These are phyloP conservation scores for Stipa capillata DNA, from an alignment of 176 grass and related monocot genomes.

Conservation along the genomic window DNA sequence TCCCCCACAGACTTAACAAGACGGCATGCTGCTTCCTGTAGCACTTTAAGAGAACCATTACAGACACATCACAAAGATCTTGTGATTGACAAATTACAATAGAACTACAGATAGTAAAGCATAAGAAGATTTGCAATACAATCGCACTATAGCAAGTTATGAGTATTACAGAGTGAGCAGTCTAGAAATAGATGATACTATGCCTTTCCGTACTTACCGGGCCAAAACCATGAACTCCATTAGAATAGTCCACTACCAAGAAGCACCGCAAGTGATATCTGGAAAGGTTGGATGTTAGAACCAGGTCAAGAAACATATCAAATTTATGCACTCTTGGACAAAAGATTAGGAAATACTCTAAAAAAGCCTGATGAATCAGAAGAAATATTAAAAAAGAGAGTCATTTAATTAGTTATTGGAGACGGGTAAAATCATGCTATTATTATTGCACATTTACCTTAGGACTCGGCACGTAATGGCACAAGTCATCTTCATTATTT, in stretches of 20 bases:
- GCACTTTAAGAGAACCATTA: slow-evolving; percentile 21
- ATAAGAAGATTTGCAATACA: slow-evolving; percentile 13
- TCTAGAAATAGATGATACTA: not conserved
- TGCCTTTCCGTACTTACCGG: slow-evolving; percentile 47
- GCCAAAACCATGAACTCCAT: slow-evolving; percentile 74
- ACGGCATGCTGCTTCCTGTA: slow-evolving; percentile 80
- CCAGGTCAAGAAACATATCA: not conserved
- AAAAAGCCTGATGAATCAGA: not conserved
- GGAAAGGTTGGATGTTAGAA: slow-evolving; percentile 15
- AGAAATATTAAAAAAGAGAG: not conserved
- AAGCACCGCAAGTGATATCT: slow-evolving; percentile 90
- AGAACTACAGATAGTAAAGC: not conserved
- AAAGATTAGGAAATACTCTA: not conserved
- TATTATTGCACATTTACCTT: not conserved
- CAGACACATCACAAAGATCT: not conserved
- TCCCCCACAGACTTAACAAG: slow-evolving; percentile 86
- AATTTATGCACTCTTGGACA: slow-evolving; percentile 1
- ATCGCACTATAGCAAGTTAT: not conserved
- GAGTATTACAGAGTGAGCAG: not conserved
- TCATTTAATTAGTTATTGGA: not conserved
- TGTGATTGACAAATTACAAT: not conserved
- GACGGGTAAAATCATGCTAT: not conserved
- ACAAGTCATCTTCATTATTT: not conserved
- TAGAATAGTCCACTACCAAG: slow-evolving; percentile 92
- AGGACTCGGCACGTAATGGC: not conserved